These are phyloP conservation scores for Umbelopsis ramanniana DNA, from an alignment of 192 early-diverging fungal species.

Conservation along the genomic window DNA sequence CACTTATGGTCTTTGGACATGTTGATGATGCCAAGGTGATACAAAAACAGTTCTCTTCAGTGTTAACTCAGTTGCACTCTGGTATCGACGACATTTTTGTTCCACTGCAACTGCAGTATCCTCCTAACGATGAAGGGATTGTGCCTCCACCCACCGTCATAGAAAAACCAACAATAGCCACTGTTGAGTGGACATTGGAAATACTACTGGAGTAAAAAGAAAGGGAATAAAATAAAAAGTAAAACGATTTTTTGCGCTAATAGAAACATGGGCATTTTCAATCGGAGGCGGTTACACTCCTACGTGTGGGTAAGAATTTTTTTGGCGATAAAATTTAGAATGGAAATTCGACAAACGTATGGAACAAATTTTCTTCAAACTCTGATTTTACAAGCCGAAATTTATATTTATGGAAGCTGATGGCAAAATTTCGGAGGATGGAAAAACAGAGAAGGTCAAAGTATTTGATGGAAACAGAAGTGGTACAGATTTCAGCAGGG, in stretches of 20 bases:
- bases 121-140: background rate
- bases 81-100: conserved; percentile 57
- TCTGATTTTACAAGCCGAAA: background rate
- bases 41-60: conserved; percentile 50
- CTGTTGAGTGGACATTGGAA: conserved; percentile 40
- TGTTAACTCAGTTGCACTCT: conserved; percentile 49
- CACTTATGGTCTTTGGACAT: conserved; percentile 52
- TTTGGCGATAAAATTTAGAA: background rate
- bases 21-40: conserved; percentile 50
- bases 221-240: conserved; percentile 49
- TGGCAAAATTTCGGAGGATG: background rate
- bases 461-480: background rate
- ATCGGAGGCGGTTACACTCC: no score
- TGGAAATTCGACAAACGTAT: background rate
- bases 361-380: conserved; percentile 4
- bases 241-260: no score
- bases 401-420: background rate
- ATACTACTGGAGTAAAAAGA: conserved; percentile 40
- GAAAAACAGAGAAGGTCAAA: background rate
- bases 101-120: conserved; percentile 37
- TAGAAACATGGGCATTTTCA: no score
- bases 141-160: conserved; percentile 12
- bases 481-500: background rate
- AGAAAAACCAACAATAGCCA: conserved; percentile 36
- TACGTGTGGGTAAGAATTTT: no score